These are phyloP conservation scores for Passiflora organensis DNA, from an alignment of 345 rosid genomes.

Conservation along the genomic window DNA sequence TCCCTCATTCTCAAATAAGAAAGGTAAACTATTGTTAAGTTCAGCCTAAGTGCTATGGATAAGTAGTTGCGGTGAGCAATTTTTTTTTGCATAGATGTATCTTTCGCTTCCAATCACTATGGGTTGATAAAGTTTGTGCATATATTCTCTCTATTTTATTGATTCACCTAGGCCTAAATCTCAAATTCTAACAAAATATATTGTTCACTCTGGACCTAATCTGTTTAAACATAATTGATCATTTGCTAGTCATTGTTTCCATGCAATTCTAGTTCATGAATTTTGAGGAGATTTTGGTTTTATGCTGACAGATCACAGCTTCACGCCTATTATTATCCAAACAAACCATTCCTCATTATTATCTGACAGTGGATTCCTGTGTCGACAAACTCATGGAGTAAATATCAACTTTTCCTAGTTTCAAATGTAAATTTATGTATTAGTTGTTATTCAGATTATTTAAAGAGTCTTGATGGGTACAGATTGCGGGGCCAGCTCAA, in stretches of 20 bases:
- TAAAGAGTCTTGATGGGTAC: constrained; percentile 22
- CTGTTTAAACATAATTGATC: no score
- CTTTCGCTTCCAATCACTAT: no score
- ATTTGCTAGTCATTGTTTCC: no score
- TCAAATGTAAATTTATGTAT: not conserved
- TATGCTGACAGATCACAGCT: constrained; percentile 73
- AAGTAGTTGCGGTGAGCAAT: no score
- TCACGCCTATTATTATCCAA: constrained; percentile 83
- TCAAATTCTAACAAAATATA: no score
- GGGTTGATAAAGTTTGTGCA: no score
- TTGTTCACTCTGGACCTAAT: no score
- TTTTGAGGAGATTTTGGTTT: constrained; percentile 18
- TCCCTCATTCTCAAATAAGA: constrained; percentile 91
- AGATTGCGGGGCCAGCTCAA: constrained; percentile 81
- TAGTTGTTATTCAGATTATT: constrained; percentile 5
- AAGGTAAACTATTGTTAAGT: constrained; percentile 41
- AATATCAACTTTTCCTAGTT: constrained; percentile 21
- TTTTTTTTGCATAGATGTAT: no score
- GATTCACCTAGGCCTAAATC: no score
- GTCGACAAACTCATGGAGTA: constrained; percentile 92
- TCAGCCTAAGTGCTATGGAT: not conserved
- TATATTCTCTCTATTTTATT: no score
- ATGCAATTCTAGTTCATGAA: no score
- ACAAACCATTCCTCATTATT: constrained; percentile 98
- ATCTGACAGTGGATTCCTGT: constrained; percentile 82